Percentiles rank a stretch among this genome's conserved stretches.
phyloP scores from a whole-genome alignment of 495 filamentous ascomycete genomes.

The Aspergillus incahuasiensis region DNA sequence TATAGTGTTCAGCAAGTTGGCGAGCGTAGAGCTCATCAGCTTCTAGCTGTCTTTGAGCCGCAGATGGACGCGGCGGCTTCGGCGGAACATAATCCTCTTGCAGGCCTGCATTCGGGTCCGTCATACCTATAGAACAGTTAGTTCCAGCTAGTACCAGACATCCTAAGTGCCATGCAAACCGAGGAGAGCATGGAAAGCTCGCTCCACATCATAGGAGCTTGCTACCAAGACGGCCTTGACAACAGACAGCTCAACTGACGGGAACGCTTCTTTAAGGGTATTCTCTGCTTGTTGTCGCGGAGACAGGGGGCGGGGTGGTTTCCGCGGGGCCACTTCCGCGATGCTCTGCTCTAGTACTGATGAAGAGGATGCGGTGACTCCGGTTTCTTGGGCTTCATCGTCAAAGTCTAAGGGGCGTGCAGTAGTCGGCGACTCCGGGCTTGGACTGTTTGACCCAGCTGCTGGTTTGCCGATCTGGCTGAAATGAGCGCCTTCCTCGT shows the following conservation, averaged over 20 bases:
- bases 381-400: conserved; percentile 71
- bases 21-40: conserved; percentile 91
- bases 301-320: conserved; percentile 81
- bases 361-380: conserved; percentile 34
- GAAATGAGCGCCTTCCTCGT: conserved; percentile 21
- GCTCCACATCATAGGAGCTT: conserved; percentile 83
- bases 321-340: conserved; percentile 60
- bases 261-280: conserved; percentile 92
- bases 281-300: conserved; percentile 78
- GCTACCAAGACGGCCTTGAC: conserved; percentile 84
- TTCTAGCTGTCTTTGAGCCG: conserved; percentile 73
- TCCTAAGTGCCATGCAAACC: conserved; percentile 44
- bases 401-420: conserved; percentile 80
- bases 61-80: conserved; percentile 67
- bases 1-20: conserved; percentile 88
- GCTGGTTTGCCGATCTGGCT: conserved; percentile 30
- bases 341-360: conserved; percentile 31
- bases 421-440: conserved; percentile 79
- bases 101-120: conserved; percentile 69
- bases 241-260: conserved; percentile 71
- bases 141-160: neutral
- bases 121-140: conserved; percentile 65
- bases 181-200: conserved; percentile 92
- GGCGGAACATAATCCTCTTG: conserved; percentile 63
- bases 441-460: conserved; percentile 30